phyloP scores from a whole-genome alignment of 441 rosid genomes.

The Aleurites moluccanus region DNA sequence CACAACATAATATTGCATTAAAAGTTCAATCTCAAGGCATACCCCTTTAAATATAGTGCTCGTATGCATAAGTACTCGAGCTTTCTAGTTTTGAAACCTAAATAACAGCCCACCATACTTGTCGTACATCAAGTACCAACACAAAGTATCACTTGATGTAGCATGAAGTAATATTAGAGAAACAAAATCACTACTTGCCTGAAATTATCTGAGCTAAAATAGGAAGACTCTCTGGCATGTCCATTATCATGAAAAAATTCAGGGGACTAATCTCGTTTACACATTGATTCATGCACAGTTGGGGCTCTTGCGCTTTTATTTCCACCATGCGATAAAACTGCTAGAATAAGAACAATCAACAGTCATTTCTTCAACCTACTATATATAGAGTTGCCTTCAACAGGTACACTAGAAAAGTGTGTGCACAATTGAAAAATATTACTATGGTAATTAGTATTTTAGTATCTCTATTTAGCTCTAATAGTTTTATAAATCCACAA shows the following conservation, averaged over 20 bases:
- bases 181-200: slow-evolving; percentile 47
- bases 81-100: not conserved
- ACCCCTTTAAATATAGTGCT: not conserved
- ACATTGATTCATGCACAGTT: slow-evolving; percentile 41
- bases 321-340: slow-evolving; percentile 71
- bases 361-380: slow-evolving; percentile 4
- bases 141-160: not conserved
- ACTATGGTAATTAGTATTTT: not conserved
- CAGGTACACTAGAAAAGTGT: not conserved
- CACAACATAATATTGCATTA: not conserved
- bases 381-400: not conserved
- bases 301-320: slow-evolving; percentile 50
- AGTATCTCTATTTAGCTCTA: not conserved
- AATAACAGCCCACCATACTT: not conserved
- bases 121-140: not conserved
- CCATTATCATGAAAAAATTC: slow-evolving; percentile 61
- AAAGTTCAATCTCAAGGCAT: not conserved
- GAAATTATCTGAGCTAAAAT: slow-evolving; percentile 70
- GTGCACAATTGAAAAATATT: not conserved
- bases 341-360: slow-evolving; percentile 16
- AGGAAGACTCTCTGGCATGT: slow-evolving; percentile 56
- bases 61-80: not conserved
- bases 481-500: not conserved
- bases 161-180: not conserved
- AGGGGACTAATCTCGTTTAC: slow-evolving; percentile 57